These are phyloP conservation scores for Lactarius tabidus DNA, from an alignment of 768 basidiomycete genomes.

Conservation along the genomic window DNA sequence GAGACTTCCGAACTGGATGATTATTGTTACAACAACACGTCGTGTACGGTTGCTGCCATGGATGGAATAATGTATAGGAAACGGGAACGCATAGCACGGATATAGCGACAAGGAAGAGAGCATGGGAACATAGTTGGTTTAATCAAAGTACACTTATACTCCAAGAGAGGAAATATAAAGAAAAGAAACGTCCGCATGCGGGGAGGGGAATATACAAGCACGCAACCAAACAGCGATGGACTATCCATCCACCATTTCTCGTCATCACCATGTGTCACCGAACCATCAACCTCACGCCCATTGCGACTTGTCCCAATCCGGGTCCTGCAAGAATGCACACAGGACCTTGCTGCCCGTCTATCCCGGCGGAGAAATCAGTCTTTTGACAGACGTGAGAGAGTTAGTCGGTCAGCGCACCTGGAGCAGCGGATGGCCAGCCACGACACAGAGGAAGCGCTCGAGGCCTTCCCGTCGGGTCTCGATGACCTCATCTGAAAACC, in stretches of 20 bases:
- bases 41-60: too few relatives aligned
- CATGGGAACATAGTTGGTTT: not conserved
- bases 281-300: conserved; percentile 50
- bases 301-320: conserved; percentile 80
- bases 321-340: conserved; percentile 92
- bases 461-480: conserved; percentile 88
- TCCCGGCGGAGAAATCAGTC: too few relatives aligned
- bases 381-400: too few relatives aligned
- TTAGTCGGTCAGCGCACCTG: conserved; percentile 54
- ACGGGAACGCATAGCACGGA: not conserved
- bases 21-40: too few relatives aligned
- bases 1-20: too few relatives aligned
- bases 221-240: not conserved
- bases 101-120: not conserved
- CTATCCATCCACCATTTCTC: not conserved
- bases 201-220: conserved; percentile 11
- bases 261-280: not conserved
- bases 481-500: conserved; percentile 97
- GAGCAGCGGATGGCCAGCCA: conserved; percentile 93
- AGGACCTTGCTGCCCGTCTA: conserved; percentile 97
- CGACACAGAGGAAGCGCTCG: conserved; percentile 91
- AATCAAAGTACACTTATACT: conserved; percentile 6
- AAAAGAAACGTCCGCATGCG: not conserved
- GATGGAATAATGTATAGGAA: not conserved
- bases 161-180: conserved; percentile 4